These are phyloP conservation scores for Aegilops bicornis DNA, from an alignment of 176 grass and related monocot genomes.

Conservation along the genomic window DNA sequence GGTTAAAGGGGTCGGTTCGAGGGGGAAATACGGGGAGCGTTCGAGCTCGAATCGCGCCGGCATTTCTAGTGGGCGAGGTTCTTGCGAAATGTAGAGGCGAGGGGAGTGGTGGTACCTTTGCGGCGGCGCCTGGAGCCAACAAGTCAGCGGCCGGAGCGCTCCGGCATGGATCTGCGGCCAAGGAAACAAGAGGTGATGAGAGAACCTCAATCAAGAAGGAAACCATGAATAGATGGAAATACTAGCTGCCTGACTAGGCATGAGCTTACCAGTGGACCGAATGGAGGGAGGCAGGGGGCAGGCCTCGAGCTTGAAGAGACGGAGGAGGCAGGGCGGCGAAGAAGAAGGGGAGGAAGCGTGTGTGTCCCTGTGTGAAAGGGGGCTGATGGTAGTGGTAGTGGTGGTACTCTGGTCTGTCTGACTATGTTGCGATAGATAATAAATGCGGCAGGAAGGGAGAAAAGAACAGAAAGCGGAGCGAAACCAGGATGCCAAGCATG, in stretches of 20 bases:
- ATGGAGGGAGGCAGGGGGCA: background rate
- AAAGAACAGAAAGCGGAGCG: constrained; percentile 2
- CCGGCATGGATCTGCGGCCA: constrained; percentile 20
- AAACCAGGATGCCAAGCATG: background rate
- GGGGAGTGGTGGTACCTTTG: constrained; percentile 22
- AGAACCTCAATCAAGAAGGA: background rate
- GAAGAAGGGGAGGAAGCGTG: background rate
- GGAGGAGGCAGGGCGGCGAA: background rate
- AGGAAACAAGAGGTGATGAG: background rate
- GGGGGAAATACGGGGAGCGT: background rate
- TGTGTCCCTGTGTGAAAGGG: background rate
- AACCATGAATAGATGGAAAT: background rate
- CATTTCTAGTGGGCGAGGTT: background rate
- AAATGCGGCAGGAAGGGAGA: constrained; percentile 18
- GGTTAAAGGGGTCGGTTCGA: background rate
- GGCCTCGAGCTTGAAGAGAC: background rate
- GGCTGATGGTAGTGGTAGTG: background rate
- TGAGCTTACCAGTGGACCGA: background rate
- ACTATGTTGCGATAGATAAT: constrained; percentile 19
- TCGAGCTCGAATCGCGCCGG: background rate
- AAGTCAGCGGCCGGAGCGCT: background rate
- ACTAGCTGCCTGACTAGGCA: background rate
- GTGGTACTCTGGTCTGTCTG: background rate
- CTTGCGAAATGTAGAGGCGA: background rate
- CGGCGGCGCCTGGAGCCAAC: background rate